phyloP scores from a whole-genome alignment of 2,329 filamentous ascomycete genomes.

The Colletotrichum theobromicola region DNA sequence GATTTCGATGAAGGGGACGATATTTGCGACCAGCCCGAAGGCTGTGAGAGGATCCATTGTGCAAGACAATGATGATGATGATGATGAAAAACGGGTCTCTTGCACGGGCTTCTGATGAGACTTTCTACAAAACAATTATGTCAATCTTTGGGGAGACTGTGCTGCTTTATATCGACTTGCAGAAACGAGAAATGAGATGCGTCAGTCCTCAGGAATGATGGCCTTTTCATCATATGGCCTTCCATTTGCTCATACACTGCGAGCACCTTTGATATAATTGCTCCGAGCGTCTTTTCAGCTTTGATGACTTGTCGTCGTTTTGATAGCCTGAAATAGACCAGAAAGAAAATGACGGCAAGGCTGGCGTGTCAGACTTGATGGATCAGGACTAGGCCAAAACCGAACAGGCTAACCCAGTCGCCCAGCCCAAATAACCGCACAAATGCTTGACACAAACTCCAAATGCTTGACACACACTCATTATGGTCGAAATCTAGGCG shows the following conservation, averaged over 20 bases:
- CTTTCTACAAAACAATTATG: neutral
- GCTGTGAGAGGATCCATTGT: neutral
- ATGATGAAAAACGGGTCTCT: neutral
- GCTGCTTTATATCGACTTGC: neutral
- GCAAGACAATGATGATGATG: neutral
- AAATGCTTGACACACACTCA: neutral
- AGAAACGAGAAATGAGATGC: neutral
- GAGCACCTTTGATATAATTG: neutral
- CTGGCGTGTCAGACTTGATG: too few species aligned
- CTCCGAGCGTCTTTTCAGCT: neutral
- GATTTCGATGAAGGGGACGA: neutral
- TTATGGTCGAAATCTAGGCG: neutral
- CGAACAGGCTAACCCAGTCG: neutral
- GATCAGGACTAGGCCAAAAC: too few species aligned
- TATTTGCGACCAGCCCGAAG: neutral
- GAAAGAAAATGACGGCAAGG: neutral
- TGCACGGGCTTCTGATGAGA: rapidly evolving
- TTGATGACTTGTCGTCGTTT: neutral
- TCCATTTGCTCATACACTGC: neutral
- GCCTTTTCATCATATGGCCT: neutral
- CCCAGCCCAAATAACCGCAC: neutral
- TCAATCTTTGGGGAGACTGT: neutral
- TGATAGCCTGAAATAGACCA: neutral
- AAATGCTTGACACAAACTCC: neutral
- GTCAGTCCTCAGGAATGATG: neutral